Evolutionary conservation across 768 basidiomycete species (phyloP).

Genomic region (Saitozyma sp.): DNA sequence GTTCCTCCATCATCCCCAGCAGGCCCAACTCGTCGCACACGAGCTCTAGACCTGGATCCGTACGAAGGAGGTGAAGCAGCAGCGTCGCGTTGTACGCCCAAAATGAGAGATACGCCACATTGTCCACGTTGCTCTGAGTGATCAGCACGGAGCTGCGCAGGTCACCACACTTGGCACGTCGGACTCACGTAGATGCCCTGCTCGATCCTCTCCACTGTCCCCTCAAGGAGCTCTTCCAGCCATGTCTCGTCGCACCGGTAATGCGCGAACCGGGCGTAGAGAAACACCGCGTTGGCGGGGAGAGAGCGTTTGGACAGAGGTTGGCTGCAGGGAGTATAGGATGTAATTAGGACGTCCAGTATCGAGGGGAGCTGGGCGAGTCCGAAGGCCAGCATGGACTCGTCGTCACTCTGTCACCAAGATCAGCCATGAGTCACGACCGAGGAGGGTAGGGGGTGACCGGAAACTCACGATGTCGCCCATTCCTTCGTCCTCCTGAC

Average conservation of each 20-base stretch:
- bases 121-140: slow-evolving; percentile 73
- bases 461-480: neutral
- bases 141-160: slow-evolving; percentile 12
- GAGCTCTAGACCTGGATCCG: slow-evolving; percentile 57
- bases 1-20: slow-evolving; percentile 82
- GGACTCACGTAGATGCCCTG: slow-evolving; percentile 81
- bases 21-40: slow-evolving; percentile 81
- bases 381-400: slow-evolving; percentile 83
- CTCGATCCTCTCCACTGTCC: slow-evolving; percentile 88
- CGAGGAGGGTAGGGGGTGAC: neutral
- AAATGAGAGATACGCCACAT: slow-evolving; percentile 81
- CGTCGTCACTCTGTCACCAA: neutral
- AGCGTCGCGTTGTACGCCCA: slow-evolving; percentile 92
- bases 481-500: slow-evolving; percentile 47
- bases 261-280: slow-evolving; percentile 87
- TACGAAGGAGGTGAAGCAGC: slow-evolving; percentile 77
- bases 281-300: slow-evolving; percentile 87
- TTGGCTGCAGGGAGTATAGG: slow-evolving; percentile 68
- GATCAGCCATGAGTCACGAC: neutral
- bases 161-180: neutral
- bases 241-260: slow-evolving; percentile 68
- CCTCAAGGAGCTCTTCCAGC: slow-evolving; percentile 88
- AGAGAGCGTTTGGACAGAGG: slow-evolving; percentile 61
- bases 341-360: slow-evolving; percentile 76
- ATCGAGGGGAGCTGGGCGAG: slow-evolving; percentile 73